Evolutionary conservation across 1,284 basidiomycete species (phyloP).

Genomic region (Ceratobasidium papillatum): DNA sequence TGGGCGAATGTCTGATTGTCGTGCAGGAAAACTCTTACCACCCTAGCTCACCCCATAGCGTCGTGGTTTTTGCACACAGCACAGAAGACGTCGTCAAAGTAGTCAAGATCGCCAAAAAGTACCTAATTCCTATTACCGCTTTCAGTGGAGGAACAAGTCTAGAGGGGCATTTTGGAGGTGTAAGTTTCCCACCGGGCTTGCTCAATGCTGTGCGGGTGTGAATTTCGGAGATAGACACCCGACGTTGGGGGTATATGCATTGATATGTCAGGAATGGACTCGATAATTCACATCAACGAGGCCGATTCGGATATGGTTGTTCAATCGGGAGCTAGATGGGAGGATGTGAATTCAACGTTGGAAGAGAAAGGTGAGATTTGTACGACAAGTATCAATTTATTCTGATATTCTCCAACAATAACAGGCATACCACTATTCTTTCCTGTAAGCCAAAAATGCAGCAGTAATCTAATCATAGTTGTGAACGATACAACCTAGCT

Average conservation of each 20-base stretch:
- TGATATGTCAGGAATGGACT: slow-evolving; percentile 86
- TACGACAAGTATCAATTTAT: neutral
- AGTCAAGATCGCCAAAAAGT: slow-evolving; percentile 70
- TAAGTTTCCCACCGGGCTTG: slow-evolving; percentile 46
- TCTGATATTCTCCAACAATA: neutral
- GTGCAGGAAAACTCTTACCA: slow-evolving; percentile 41
- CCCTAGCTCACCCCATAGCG: slow-evolving; percentile 59
- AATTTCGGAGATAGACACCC: slow-evolving; percentile 21
- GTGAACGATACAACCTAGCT: slow-evolving; percentile 57
- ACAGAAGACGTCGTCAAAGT: slow-evolving; percentile 77
- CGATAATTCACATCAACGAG: slow-evolving; percentile 80
- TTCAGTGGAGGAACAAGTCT: slow-evolving; percentile 76
- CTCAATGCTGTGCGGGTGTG: neutral
- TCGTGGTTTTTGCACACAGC: slow-evolving; percentile 51
- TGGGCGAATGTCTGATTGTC: neutral
- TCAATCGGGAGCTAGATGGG: slow-evolving; percentile 85
- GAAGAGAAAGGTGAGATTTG: slow-evolving; percentile 60
- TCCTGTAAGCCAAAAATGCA: slow-evolving; percentile 65
- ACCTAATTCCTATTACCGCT: slow-evolving; percentile 71
- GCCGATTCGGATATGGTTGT: slow-evolving; percentile 83
- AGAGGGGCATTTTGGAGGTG: slow-evolving; percentile 72
- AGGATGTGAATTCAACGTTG: slow-evolving; percentile 82
- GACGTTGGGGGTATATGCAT: slow-evolving; percentile 79
- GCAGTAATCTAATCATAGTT: neutral
- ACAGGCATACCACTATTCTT: slow-evolving; percentile 82